A percentile compares a stretch with the other conserved stretches of the same genome.
Conservation (phyloP, 2,329 filamentous ascomycete species). For the Lachnellula subtilissima region DNA sequence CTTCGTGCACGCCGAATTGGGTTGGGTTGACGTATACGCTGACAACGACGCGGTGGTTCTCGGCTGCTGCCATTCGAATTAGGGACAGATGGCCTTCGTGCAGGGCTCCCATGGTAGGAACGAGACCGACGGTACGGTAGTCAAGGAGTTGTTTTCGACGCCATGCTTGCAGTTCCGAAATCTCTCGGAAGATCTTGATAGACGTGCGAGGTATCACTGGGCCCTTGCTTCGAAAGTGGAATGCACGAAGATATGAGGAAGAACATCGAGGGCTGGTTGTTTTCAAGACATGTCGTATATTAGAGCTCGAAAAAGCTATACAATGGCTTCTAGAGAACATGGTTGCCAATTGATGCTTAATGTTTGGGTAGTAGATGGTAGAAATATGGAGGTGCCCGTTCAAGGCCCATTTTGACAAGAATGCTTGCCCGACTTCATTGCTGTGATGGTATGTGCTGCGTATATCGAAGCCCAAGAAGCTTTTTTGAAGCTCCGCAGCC, state of each 20-base stretch:
- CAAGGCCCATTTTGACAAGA: slow-evolving; percentile 24
- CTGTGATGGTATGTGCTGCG: slow-evolving; percentile 30
- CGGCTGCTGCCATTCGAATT: slow-evolving; percentile 74
- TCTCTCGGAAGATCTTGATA: slow-evolving; percentile 71
- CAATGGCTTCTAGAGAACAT: slow-evolving; percentile 5
- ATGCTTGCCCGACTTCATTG: slow-evolving; percentile 15
- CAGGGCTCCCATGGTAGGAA: slow-evolving; percentile 97
- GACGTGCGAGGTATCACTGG: slow-evolving; percentile 46
- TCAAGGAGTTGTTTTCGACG: slow-evolving; percentile 60
- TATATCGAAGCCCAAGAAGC: slow-evolving; percentile 26
- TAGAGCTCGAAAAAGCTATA: neutral
- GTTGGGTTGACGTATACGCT: slow-evolving; percentile 95
- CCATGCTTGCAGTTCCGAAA: slow-evolving; percentile 65
- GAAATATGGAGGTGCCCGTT: slow-evolving; percentile 11
- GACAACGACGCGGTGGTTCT: slow-evolving; percentile 84
- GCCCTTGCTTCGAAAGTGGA: slow-evolving; percentile 15
- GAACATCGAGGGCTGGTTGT: slow-evolving; percentile 10
- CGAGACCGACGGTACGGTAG: slow-evolving; percentile 73
- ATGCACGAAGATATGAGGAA: slow-evolving; percentile 7
- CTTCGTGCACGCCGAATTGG: slow-evolving; percentile 87
- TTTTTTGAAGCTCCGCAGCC: slow-evolving; percentile 4
- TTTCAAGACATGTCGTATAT: neutral
- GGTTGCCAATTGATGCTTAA: slow-evolving; percentile 2
- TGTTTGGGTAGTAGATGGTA: neutral
- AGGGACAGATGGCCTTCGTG: slow-evolving; percentile 86